Evolutionary conservation across 2,329 filamentous ascomycete genomes (phyloP).

Genomic region (Aspergillus sojae): DNA sequence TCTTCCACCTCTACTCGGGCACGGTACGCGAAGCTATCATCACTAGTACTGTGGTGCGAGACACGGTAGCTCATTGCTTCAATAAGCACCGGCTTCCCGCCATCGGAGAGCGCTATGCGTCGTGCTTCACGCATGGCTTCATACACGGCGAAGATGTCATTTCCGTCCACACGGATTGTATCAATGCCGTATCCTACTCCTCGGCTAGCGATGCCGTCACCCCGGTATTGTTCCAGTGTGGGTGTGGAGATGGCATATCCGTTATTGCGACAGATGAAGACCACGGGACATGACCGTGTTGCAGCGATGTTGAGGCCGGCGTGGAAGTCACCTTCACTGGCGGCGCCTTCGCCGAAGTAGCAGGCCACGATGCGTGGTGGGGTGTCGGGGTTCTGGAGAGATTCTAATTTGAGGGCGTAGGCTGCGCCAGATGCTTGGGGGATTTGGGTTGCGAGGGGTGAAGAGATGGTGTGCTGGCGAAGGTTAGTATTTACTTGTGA

Average conservation of each 20-base stretch:
- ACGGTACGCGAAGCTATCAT: slow-evolving; percentile 95
- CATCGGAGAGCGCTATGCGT: slow-evolving; percentile 74
- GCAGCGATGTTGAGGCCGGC: slow-evolving; percentile 89
- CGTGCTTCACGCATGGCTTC: slow-evolving; percentile 78
- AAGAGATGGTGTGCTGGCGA: slow-evolving; percentile 82
- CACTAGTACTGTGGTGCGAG: slow-evolving; percentile 92
- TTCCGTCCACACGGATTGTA: slow-evolving; percentile 90
- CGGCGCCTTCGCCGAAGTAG: slow-evolving; percentile 90
- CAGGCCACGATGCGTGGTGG: slow-evolving; percentile 73
- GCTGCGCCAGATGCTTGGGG: slow-evolving; percentile 86
- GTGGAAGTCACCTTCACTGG: slow-evolving; percentile 90
- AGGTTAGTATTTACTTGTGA: slow-evolving; percentile 36
- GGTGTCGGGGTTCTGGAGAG: slow-evolving; percentile 68
- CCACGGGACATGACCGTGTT: slow-evolving; percentile 80
- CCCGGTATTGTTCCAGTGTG: slow-evolving; percentile 86
- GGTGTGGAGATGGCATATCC: slow-evolving; percentile 90
- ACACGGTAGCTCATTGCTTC: slow-evolving; percentile 99
- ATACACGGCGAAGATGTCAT: slow-evolving; percentile 86
- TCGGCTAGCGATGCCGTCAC: slow-evolving; percentile 84
- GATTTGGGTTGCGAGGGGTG: slow-evolving; percentile 83
- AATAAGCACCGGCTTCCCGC: slow-evolving; percentile 81
- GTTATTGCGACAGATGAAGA: slow-evolving; percentile 93
- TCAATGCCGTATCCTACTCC: slow-evolving; percentile 93
- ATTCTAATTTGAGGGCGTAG: slow-evolving; percentile 83
- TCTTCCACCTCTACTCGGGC: slow-evolving; percentile 91